Base-by-base conservation (phyloP, 805 yeast genomes). In the Kazachstania taianensis region DNA sequence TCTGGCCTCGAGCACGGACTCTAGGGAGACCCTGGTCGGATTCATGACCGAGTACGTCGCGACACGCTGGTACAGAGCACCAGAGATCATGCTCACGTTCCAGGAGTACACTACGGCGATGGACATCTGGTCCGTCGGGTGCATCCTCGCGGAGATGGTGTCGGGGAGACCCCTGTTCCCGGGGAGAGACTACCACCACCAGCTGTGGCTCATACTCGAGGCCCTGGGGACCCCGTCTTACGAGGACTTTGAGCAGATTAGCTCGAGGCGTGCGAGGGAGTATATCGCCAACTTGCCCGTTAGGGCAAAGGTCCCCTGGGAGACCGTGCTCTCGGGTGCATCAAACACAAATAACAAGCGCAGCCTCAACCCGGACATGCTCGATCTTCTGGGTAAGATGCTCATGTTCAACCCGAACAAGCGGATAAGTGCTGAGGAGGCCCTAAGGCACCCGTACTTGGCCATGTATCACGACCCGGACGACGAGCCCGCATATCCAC, bases 41-140 rank as follows among this genome's bases (percentile, higher is more conserved):
- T 70, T 70, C 43, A 63, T 81, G 63, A 81, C 89, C 0, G 89
- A 81, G 52, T 81, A 81, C 45, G 92, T 81, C 3, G 89, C 89
- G 3, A 81, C 92, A 7, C 63, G 92, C 47, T 81, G 89, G 89
- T 81, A 81, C 53, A 62, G 92, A 36, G 89, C 89, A 0, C 89
- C 89, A 0, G 92, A 81, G 54, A 78, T 81, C 39, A 81, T 81
- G 89, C 59, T 81, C 19, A 73, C 83, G 1, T 68, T 72, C 41
- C 76, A 81, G 28, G 78, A 77, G 48, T 81, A 81, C 45, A 72
- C 87, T 2, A 74, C 79, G 7, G 83, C 86, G 1, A 78, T 81
- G 41, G 92, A 81, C 51, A 66, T 81, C 12, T 81, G 92, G 92
- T 75, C 85, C 0, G 76, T 79, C 28, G 92, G 89, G 0, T 81